Conservation (phyloP, 345 rosid species). For the Adansonia digitata region DNA sequence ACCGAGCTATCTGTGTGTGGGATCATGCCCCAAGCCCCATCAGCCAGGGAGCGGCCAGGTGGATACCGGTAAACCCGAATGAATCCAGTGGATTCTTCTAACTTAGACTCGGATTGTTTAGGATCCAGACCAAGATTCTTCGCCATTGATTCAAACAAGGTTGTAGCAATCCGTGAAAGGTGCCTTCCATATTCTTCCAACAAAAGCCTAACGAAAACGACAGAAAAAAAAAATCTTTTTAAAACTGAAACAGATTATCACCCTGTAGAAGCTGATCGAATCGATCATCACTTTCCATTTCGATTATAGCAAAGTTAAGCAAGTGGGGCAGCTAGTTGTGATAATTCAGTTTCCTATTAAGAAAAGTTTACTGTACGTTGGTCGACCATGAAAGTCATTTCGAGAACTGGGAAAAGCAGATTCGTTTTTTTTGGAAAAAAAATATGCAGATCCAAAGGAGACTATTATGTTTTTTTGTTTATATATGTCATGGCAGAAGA, state of each 20-base stretch:
- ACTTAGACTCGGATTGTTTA: constrained; percentile 16
- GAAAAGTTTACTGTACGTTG: background rate
- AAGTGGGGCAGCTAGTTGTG: background rate
- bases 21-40: constrained; percentile 41
- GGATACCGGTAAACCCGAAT: constrained; percentile 70
- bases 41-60: background rate
- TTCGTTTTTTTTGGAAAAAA: background rate
- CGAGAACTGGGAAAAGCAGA: background rate
- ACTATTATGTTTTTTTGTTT: background rate
- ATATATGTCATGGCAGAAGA: constrained; percentile 8
- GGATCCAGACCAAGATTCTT: constrained; percentile 41
- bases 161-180: constrained; percentile 38
- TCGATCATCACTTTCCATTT: no score
- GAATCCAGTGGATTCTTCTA: constrained; percentile 52
- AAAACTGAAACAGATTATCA: background rate
- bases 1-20: constrained; percentile 82
- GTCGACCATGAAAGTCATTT: background rate
- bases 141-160: constrained; percentile 44
- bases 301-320: background rate
- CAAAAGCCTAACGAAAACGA: constrained; percentile 30
- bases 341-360: background rate
- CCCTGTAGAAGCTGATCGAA: background rate
- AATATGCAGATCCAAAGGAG: background rate
- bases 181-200: constrained; percentile 70
- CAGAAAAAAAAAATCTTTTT: background rate